Evolutionary conservation across 2,329 filamentous ascomycete species (phyloP), one percentile per base, ranked within the genome.

Genomic region (Colletotrichum lupini): DNA sequence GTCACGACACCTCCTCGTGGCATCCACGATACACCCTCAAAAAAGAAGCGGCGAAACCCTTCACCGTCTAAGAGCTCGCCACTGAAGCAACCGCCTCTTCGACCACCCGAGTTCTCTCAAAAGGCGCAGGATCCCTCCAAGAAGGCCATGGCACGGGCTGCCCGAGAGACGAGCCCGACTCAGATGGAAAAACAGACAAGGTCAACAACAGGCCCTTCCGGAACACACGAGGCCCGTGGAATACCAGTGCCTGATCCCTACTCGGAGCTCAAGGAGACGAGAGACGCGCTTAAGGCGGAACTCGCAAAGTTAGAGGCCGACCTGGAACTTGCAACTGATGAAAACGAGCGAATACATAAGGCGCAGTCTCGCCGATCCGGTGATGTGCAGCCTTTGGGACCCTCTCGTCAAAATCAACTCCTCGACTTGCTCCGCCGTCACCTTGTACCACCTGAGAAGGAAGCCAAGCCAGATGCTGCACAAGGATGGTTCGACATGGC

Each of bases 11-110:
- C 89, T 8, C 88, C 90, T 1, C 79, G 83, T 24, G 91, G 90
- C 1, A 92, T 92, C 32, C 90, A 92, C 72, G 87, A 87, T 63
- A 90, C 88, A 16, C 89, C 90, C 0, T 89, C 87, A 26, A 88
- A 85, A 72, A 82, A 83, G 37, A 82, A 83, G 3, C 85, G 84
- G 76, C 83, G 86, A 76, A 84, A 82, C 22, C 76, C 35, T 11
- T 73, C 67, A 14, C 79, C 78, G 1, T 78, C 84, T 58, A 87
- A 84, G 69, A 85, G 83, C 71, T 90, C 89, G 1, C 88, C 88
- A 1, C 77, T 88, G 3, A 89, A 89, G 63, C 84, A 85, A 8
- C 82, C 82, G 0, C 82, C 83, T 1, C 76, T 83, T 9, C 80
- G 81, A 1, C 79, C 81, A 16, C 67, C 73, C 2, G 76, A 77